phyloP scores from a whole-genome alignment of 176 grass and related monocot species.

The Rhipidocladum racemiflorum region DNA sequence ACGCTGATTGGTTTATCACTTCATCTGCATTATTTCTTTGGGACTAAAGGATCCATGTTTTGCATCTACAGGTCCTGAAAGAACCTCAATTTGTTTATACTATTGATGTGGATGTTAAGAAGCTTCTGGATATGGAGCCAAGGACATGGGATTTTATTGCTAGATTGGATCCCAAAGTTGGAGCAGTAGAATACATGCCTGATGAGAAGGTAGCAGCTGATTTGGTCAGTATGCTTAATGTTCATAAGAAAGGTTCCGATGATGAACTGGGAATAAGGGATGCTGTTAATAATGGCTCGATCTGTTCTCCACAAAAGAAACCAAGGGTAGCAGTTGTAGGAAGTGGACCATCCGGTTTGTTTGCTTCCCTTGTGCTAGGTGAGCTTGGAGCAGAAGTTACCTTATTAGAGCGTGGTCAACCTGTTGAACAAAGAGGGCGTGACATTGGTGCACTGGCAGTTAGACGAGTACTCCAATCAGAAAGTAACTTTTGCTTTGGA shows the following conservation, averaged over 20 bases:
- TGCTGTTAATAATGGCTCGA: conserved; percentile 30
- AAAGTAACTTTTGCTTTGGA: conserved; percentile 98
- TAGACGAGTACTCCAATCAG: conserved; percentile 63
- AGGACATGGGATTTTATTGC: conserved; percentile 96
- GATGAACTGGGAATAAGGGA: conserved; percentile 17
- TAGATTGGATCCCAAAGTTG: conserved; percentile 76
- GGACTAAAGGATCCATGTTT: background rate
- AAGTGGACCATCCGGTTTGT: conserved; percentile 88
- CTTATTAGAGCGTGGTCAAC: conserved; percentile 86
- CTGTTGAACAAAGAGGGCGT: conserved; percentile 89
- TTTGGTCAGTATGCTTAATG: conserved; percentile 62
- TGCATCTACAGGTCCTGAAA: conserved; percentile 65
- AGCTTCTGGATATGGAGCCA: conserved; percentile 77
- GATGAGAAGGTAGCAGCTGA: conserved; percentile 48
- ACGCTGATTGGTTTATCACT: background rate
- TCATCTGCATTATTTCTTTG: background rate
- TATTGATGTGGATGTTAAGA: conserved; percentile 92
- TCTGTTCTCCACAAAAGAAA: conserved; percentile 36
- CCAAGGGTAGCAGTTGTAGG: conserved; percentile 83
- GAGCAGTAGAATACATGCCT: conserved; percentile 67
- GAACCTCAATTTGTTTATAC: conserved; percentile 88
- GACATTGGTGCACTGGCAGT: conserved; percentile 97
- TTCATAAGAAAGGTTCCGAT: conserved; percentile 18
- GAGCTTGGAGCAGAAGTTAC: conserved; percentile 93
- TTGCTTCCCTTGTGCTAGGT: conserved; percentile 82